Base-by-base conservation (phyloP, 1,139 yeast genomes). In the Pichia terricola region DNA sequence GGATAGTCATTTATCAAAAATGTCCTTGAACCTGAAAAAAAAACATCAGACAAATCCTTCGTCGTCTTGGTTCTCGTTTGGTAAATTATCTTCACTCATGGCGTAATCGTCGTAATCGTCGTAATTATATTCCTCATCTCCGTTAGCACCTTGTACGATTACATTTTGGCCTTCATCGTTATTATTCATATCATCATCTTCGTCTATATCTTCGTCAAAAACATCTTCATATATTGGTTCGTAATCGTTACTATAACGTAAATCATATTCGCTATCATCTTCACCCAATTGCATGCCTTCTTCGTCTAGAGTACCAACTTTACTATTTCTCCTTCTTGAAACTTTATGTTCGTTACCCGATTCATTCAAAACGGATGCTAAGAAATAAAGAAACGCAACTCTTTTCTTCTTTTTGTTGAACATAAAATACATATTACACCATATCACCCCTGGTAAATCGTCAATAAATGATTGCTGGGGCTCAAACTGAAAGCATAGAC, bases 341-440 rank as follows among this genome's bases (percentile, higher is more conserved):
- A 33, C 37, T 30, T 42, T 39, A n/a, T 36, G 26, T 22, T 38
- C 43, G 11, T 39, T 37, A 4, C 31, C 31, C 4, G 41, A 35
- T 10, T 47, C 48, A 34, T 48, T 47, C 16, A 49, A 40, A 22
- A 45, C 45, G 5, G 52, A 46, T 8, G 75, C 74, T 34, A 66
- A 65, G 40, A 82, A 60, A 56, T 87, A 85, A 31, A 91, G 63
- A 59, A 84, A 91, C 1, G 95, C 87, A 3, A 91, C 97, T 51
- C 97, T 74, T 66, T 89, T 91, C 64, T 84, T 78, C 58, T 86
- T 84, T 63, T 86, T 88, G 65, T 87, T 91, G 65, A 85, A 88
- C 43, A 91, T 79, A 62, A 91, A 91, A 83, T 95, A 91, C 72
- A 86, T 86, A 59, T 81, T 72, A 36, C 91, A 82, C 98, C 98